Base-by-base conservation (phyloP, 768 basidiomycete species). In the Termitomyces sp. region DNA sequence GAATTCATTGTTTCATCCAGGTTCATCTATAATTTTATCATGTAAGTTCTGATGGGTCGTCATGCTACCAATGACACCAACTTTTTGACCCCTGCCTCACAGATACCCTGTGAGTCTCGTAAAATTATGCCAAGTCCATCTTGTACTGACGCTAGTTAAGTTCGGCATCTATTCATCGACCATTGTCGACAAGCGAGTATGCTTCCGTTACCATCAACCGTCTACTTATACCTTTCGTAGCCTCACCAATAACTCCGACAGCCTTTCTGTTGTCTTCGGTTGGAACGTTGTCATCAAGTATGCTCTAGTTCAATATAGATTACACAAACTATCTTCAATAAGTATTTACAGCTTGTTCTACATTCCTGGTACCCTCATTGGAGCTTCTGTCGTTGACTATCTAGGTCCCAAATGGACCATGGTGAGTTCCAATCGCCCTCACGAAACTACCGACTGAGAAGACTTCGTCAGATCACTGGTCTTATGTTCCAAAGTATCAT, bases 281-380 rank as follows among this genome's bases (percentile, higher is more conserved):
- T 95, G 92, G 94, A 83, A 80, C 61, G 86, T 89, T 42, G 84
- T 95, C 29, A 88, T 93, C 75, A 89, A 90, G 90, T 90, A 68
- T 43, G 82, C 62, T 12, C 19, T 5, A 14, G 8, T 21, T 43
- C 23, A 16, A 25, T 25, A 25, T n/a, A 25, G 16, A 3, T 0
- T 10, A 17, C 32, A 14, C 5, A 42, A 46, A 51, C 49, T 47
- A 19, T 14, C 5, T 55, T 34, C 14, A 14, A 40, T 23, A 23
- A 29, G 71, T n/a, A n/a, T n/a, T n/a, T 70, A 57, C 62, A 66
- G 65, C 53, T 52, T 77, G 59, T 75, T 75, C 61, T 78, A 73
- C 63, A 76, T 74, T 62, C 73, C 74, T 23, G 78, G 78, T 61
- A 88, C 89, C 1, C 57, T 92, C 53, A 70, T 80, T 29, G 90